Percentiles rank a stretch among this genome's conserved stretches.
These are phyloP conservation scores for Aegilops sharonensis DNA, from an alignment of 176 grass and related monocot genomes.

Conservation along the genomic window DNA sequence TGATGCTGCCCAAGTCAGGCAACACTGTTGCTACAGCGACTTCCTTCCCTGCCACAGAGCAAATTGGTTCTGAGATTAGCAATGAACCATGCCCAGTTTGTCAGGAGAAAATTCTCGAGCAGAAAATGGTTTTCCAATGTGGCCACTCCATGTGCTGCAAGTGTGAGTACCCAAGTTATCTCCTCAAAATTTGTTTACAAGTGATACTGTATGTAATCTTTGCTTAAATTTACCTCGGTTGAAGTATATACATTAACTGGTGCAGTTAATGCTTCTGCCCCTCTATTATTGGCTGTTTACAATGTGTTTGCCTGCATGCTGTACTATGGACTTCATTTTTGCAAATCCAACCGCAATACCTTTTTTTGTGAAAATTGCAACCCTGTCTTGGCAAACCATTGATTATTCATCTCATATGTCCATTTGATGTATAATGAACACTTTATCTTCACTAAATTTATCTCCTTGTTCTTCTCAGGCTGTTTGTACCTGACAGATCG, in stretches of 20 bases:
- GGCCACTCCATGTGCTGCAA: slow-evolving; percentile 95
- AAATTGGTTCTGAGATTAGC: slow-evolving; percentile 39
- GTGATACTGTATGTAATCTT: neutral
- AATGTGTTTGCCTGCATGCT: neutral
- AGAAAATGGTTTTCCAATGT: slow-evolving; percentile 95
- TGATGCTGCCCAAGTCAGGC: slow-evolving; percentile 43
- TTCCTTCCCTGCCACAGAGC: slow-evolving; percentile 34
- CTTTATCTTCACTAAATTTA: slow-evolving; percentile 16
- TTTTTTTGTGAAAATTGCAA: slow-evolving; percentile 2
- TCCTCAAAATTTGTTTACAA: slow-evolving; percentile 31
- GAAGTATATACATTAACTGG: slow-evolving; percentile 35
- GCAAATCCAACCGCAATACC: neutral
- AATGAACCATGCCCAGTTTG: slow-evolving; percentile 84
- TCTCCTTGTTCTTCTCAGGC: slow-evolving; percentile 44
- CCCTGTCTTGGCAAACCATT: neutral
- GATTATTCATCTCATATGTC: slow-evolving; percentile 20
- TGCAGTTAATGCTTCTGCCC: neutral
- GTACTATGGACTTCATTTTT: neutral
- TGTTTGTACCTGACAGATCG: slow-evolving; percentile 85
- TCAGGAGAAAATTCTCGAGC: slow-evolving; percentile 73
- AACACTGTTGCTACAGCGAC: slow-evolving; percentile 31
- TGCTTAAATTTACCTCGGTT: slow-evolving; percentile 13
- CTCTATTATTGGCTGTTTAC: slow-evolving; percentile 14
- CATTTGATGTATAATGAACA: slow-evolving; percentile 5
- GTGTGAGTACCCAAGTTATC: slow-evolving; percentile 56